phyloP scores from a whole-genome alignment of 2,329 filamentous ascomycete species.

The Diaporthe helianthi region DNA sequence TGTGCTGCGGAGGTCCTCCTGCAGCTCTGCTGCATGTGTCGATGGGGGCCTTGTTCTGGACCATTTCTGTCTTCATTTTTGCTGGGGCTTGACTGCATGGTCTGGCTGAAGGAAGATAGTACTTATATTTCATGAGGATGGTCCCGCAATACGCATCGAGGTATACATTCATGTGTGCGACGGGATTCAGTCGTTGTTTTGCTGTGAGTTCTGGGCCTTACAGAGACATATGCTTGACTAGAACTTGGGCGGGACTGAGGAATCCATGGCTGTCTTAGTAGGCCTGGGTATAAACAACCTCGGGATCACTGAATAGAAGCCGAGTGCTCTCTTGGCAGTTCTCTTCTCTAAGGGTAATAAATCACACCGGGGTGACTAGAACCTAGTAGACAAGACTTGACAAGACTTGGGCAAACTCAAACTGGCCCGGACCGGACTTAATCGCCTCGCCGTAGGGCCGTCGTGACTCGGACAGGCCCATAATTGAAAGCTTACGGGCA shows the following conservation, averaged over 20 bases:
- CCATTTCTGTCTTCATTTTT: background rate
- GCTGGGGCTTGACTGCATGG: background rate
- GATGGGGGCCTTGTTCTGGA: background rate
- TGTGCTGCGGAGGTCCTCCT: background rate
- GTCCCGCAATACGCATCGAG: too few species aligned
- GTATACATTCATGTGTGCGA: background rate
- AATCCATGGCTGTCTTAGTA: background rate
- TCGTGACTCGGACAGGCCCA: constrained; percentile 1
- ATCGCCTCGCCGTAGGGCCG: background rate
- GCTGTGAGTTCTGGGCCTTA: background rate
- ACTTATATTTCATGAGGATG: background rate
- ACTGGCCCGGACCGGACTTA: background rate
- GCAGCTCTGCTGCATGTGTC: too few species aligned
- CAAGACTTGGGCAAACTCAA: background rate
- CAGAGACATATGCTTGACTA: background rate
- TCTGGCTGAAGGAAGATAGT: background rate
- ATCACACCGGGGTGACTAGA: background rate
- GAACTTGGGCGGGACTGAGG: background rate
- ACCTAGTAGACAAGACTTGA: background rate
- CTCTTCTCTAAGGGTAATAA: too few species aligned
- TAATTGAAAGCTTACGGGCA: background rate
- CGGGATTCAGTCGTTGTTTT: background rate
- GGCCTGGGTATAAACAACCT: background rate
- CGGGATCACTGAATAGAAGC: background rate
- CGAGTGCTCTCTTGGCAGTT: background rate